Evolutionary conservation across 495 filamentous ascomycete genomes (phyloP), one percentile per base, ranked within the genome.

Genomic region (Coniosporium apollinis): DNA sequence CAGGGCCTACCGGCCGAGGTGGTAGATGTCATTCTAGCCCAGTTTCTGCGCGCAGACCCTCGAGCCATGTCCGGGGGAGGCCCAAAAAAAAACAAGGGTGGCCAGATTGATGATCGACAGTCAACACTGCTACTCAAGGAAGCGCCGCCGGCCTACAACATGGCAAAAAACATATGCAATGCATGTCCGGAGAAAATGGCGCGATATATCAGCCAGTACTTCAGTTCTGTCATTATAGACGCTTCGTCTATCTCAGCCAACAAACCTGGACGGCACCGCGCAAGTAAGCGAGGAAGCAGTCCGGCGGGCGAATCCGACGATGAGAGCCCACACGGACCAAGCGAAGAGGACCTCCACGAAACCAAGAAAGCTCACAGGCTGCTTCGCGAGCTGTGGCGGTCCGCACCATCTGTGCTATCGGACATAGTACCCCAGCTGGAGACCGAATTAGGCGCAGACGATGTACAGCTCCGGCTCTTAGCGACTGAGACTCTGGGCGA

Each of bases 341-440:
- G 76, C 1, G 81, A 85, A 31, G 71, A 84, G 28, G 89, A 94
- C 52, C 58, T 94, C 28, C 78, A 74, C 39, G 87, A 96, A 49
- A 62, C 94, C 25, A 67, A 67, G 41, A 94, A 94, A 50, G 87
- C 87, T 6, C 89, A 99, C 55, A 66, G 69, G 19, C 64, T 99
- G 33, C 70, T 94, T 17, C 72, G 86, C 29, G 89, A 99, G 52
- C 67, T 99, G 5, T 99, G 89, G 89, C 76, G 83, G 44, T 85
- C 85, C 26, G 82, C 79, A 21, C 85, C 89, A 10, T 66, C 76
- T 19, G 85, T 94, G 14, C 65, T 99, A 8, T 79, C 82, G 38
- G 92, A 94, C 45, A 86, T 96, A 14, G 76, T 99, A 19, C 87
- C 85, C 4, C 85, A 93, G 47, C 63, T 99, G 33, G 91, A 99